Evolutionary conservation across 2,329 filamentous ascomycete species (phyloP).

Genomic region (Pseudocercospora eumusae): DNA sequence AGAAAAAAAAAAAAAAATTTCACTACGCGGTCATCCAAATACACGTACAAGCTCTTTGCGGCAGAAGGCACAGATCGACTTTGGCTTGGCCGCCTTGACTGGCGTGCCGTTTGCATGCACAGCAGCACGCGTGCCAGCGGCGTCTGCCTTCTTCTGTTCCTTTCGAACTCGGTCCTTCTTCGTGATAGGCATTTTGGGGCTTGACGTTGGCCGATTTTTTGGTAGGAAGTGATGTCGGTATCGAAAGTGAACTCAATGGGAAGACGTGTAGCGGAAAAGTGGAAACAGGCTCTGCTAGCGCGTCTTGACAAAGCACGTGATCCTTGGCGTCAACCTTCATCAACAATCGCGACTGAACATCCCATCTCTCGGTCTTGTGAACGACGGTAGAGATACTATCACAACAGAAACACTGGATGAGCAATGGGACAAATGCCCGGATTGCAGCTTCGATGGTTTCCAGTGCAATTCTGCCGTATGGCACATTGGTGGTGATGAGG

Average conservation of each 20-base stretch:
- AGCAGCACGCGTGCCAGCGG: constrained; percentile 55
- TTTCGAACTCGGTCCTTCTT: constrained; percentile 56
- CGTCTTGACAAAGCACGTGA: not conserved
- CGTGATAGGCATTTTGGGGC: constrained; percentile 48
- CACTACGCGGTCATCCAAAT: not conserved
- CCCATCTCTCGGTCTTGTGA: constrained; percentile 19
- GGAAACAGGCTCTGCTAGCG: constrained; percentile 1
- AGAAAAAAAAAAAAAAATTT: not conserved
- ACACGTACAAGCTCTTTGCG: constrained; percentile 34
- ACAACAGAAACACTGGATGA: constrained; percentile 15
- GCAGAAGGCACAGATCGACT: constrained; percentile 43
- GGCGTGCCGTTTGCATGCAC: constrained; percentile 59
- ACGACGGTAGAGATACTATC: constrained; percentile 8
- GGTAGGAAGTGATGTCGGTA: not conserved
- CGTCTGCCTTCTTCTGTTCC: constrained; percentile 59
- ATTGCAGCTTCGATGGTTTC: constrained; percentile 13
- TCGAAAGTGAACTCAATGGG: not conserved
- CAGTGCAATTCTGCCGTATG: constrained; percentile 7
- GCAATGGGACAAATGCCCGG: constrained; percentile 16
- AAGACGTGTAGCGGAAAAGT: constrained; percentile 7
- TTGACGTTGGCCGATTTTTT: not conserved
- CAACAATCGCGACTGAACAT: constrained; percentile 12
- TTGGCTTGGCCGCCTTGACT: constrained; percentile 57
- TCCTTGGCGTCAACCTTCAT: not conserved
- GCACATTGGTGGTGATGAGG: constrained; percentile 21